These are phyloP conservation scores for Medicago arabica DNA, from an alignment of 306 rosid species.

Conservation along the genomic window DNA sequence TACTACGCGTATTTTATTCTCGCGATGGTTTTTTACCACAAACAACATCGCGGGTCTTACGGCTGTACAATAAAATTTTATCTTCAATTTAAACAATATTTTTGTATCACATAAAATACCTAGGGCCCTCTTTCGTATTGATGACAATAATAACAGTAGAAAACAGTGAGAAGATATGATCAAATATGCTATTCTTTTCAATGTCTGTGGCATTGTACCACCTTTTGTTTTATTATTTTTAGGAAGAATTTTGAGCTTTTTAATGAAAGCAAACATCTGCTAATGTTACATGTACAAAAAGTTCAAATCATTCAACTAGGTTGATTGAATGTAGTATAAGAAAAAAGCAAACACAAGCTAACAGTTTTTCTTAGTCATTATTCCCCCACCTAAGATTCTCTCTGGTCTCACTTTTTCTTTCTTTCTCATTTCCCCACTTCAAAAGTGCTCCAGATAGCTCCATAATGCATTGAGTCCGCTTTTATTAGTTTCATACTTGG, in stretches of 20 bases:
- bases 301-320: slow-evolving; percentile 44
- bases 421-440: slow-evolving; percentile 39
- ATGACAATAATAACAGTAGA: neutral
- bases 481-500: slow-evolving; percentile 42
- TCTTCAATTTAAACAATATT: neutral
- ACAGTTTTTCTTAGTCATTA: slow-evolving; percentile 35
- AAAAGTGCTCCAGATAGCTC: slow-evolving; percentile 48
- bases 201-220: slow-evolving; percentile 13
- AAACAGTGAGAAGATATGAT: slow-evolving; percentile 30
- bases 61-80: too few relatives aligned
- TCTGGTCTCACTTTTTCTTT: slow-evolving; percentile 34
- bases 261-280: slow-evolving; percentile 34
- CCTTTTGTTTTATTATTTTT: slow-evolving; percentile 7
- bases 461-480: slow-evolving; percentile 53
- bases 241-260: slow-evolving; percentile 40
- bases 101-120: neutral
- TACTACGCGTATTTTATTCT: neutral
- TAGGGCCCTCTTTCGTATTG: too few relatives aligned
- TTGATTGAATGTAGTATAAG: slow-evolving; percentile 44
- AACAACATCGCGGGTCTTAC: too few relatives aligned
- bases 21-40: neutral
- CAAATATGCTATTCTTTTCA: slow-evolving; percentile 37
- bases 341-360: slow-evolving; percentile 39
- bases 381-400: slow-evolving; percentile 59
- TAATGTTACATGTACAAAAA: slow-evolving; percentile 31